Conservation (phyloP, 371 early-diverging fungal genomes). For the Apophysomyces elegans region DNA sequence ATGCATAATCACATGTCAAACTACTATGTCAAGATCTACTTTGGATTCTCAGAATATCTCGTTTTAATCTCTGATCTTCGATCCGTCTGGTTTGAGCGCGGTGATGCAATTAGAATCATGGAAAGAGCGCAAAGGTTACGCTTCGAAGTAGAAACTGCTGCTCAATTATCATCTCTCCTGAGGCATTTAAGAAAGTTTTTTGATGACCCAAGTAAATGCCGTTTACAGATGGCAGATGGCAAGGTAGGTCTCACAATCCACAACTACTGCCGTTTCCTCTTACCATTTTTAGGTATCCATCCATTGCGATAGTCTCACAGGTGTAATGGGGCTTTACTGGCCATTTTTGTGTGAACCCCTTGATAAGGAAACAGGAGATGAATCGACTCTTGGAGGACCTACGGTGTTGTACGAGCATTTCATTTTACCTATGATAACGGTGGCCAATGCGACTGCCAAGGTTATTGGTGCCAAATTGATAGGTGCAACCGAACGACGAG, state of each 20-base stretch:
- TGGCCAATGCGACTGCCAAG: slow-evolving; percentile 5
- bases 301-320: slow-evolving; percentile 9
- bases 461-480: not conserved
- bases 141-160: slow-evolving; percentile 13
- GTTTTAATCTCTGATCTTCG: slow-evolving; percentile 25
- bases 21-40: slow-evolving; percentile 21
- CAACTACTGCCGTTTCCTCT: not conserved
- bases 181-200: not conserved
- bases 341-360: slow-evolving; percentile 15
- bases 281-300: not conserved
- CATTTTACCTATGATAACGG: slow-evolving; percentile 18
- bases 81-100: slow-evolving; percentile 24
- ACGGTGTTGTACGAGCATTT: slow-evolving; percentile 20
- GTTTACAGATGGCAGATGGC: not conserved
- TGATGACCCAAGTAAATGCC: slow-evolving; percentile 11
- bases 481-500: not conserved
- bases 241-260: not conserved
- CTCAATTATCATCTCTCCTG: slow-evolving; percentile 15
- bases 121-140: slow-evolving; percentile 13
- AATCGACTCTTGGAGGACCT: slow-evolving; percentile 4
- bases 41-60: slow-evolving; percentile 18
- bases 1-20: not conserved
- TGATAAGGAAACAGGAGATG: not conserved
- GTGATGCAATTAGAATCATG: slow-evolving; percentile 6
- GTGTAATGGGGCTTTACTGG: slow-evolving; percentile 18